Conservation (phyloP, 2,329 filamentous ascomycete genomes). For the Hypomyces rosellus region DNA sequence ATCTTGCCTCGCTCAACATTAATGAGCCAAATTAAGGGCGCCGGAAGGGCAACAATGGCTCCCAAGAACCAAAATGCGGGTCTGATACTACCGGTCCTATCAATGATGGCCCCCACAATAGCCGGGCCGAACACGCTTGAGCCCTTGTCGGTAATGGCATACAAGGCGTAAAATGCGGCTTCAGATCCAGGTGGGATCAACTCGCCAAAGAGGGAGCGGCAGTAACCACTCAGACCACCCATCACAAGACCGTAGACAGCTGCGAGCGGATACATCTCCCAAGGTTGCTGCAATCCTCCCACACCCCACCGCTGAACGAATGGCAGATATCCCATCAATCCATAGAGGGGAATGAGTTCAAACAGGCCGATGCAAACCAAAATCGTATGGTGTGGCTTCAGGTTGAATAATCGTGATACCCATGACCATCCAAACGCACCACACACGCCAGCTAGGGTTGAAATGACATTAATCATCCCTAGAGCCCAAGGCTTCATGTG, state of each 20-base stretch:
- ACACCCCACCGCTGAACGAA: conserved; percentile 68
- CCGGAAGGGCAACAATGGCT: conserved; percentile 73
- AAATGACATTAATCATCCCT: conserved; percentile 89
- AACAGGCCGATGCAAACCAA: conserved; percentile 87
- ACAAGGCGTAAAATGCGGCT: conserved; percentile 92
- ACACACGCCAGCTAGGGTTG: conserved; percentile 73
- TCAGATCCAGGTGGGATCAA: conserved; percentile 91
- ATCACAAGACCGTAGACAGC: conserved; percentile 90
- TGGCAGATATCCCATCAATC: conserved; percentile 79
- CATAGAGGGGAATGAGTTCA: conserved; percentile 88
- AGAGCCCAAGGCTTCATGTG: conserved; percentile 84
- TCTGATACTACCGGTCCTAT: conserved; percentile 71
- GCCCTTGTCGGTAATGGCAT: conserved; percentile 96
- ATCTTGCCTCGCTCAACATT: conserved; percentile 72
- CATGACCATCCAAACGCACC: conserved; percentile 88
- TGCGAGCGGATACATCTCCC: conserved; percentile 94
- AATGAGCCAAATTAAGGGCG: conserved; percentile 78
- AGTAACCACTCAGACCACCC: conserved; percentile 88
- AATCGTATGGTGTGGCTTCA: conserved; percentile 81
- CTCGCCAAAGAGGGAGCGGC: conserved; percentile 85
- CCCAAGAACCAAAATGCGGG: conserved; percentile 92
- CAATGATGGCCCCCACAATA: conserved; percentile 89
- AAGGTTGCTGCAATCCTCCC: conserved; percentile 82
- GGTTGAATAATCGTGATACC: conserved; percentile 61
- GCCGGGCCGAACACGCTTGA: conserved; percentile 89